Evolutionary conservation across 805 yeast genomes (phyloP), one percentile per base, ranked within the genome.

Genomic region (Hanseniaspora clermontiae): DNA sequence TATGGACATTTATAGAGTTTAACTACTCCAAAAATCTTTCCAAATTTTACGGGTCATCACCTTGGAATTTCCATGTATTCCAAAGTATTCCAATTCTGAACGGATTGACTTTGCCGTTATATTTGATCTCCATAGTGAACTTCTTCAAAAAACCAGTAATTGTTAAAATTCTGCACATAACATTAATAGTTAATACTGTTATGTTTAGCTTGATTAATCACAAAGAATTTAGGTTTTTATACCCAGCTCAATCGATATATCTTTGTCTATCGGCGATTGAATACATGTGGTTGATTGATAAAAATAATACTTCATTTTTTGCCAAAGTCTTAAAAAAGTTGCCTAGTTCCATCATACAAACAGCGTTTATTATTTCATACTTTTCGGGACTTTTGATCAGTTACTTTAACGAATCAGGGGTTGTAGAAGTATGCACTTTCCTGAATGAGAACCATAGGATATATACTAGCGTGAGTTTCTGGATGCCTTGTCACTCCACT

Each of bases 401-500:
- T 0, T 74, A 74, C n/a, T 69, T 80, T 38, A 91, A 93, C 65
- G 98, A 93, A 70, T 73, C 85, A 19, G 99, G 98, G 0, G 95
- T 81, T 19, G 78, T 90, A 15, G 81, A 77, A 40, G 83, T 89
- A 0, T 74, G 84, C 12, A 68, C 77, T 14, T 74, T 72, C 49
- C 63, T 90, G 24, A 74, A 81, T 43, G 19, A 43, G 2, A 59
- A 68, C 24, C 66, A 72, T 37, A 63, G 69, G 3, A 62, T 65
- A 4, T 74, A 79, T 10, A 59, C 68, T 9, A 75, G 84, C 1
- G 70, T 90, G 32, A 95, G 96, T 0, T 87, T 93, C 62, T 68
- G 93, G 15, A 88, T 90, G 65, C 98, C 99, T 0, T 93, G 99
- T 64, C 99, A 93, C 68, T 90, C 97, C 0, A 91, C 97, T 0